Evolutionary conservation across 345 rosid genomes (phyloP).

Genomic region (Syzygium aromaticum): DNA sequence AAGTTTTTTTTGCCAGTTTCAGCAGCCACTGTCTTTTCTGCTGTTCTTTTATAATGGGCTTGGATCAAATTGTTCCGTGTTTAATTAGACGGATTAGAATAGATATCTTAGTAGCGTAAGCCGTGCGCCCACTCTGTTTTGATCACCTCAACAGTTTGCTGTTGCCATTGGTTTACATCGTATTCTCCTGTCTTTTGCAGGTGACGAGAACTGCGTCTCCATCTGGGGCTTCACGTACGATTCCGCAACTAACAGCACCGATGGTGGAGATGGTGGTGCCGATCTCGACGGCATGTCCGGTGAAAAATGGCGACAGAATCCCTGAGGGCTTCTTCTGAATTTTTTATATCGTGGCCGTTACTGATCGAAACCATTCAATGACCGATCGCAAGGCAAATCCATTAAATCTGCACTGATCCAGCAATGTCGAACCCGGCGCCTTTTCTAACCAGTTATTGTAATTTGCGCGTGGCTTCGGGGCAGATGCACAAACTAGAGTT

Average conservation of each 20-base stretch:
- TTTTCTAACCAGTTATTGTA: neutral
- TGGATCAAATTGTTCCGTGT: neutral
- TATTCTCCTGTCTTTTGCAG: neutral
- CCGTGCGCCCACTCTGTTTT: neutral
- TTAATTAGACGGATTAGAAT: neutral
- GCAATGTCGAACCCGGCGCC: neutral
- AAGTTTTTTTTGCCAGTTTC: neutral
- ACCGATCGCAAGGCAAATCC: neutral
- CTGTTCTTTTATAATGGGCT: neutral
- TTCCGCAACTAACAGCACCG: conserved; percentile 13
- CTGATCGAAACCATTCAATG: neutral
- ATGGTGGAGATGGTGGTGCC: conserved; percentile 2
- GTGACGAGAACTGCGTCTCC: conserved; percentile 58
- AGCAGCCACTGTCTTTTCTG: neutral
- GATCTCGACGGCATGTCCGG: neutral
- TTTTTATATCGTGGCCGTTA: neutral
- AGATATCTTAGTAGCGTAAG: neutral
- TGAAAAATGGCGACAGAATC: neutral
- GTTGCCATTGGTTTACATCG: neutral
- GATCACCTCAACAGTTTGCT: neutral
- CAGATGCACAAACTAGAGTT: neutral
- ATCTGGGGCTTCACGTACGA: conserved; percentile 69
- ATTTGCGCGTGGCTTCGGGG: neutral
- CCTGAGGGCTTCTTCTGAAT: neutral
- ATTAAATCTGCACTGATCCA: neutral